Conservation (phyloP, 2,329 filamentous ascomycete species). For the Botrytis deweyae region DNA sequence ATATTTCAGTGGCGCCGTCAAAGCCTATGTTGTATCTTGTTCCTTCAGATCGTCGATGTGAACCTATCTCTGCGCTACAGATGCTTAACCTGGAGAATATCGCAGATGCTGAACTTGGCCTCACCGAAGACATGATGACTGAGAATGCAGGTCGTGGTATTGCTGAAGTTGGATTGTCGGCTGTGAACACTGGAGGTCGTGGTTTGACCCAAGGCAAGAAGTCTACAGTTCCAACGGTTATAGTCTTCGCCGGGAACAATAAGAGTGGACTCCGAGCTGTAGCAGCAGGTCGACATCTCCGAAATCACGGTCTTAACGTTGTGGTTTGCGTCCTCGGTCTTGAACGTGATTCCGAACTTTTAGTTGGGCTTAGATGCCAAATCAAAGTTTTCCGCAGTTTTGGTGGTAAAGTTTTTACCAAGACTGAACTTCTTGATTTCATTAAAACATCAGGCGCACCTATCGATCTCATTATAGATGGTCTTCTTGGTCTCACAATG, state of each 20-base stretch:
- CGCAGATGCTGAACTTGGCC: conserved; percentile 79
- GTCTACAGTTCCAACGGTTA: conserved; percentile 45
- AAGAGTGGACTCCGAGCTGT: conserved; percentile 82
- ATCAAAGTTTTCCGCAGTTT: conserved; percentile 81
- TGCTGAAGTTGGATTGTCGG: conserved; percentile 74
- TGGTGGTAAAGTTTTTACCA: conserved; percentile 68
- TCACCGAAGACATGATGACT: conserved; percentile 86
- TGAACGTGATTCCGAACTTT: conserved; percentile 76
- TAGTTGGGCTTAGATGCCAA: conserved; percentile 79
- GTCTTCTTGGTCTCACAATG: conserved; percentile 79
- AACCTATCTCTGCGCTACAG: conserved; percentile 70
- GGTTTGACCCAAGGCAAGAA: conserved; percentile 40
- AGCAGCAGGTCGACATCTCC: conserved; percentile 80
- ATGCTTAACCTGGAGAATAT: conserved; percentile 93
- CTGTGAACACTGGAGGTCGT: conserved; percentile 50
- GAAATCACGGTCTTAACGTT: conserved; percentile 78
- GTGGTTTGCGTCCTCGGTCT: conserved; percentile 82
- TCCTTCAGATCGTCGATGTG: conserved; percentile 56
- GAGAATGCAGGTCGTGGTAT: conserved; percentile 90
- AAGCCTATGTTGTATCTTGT: conserved; percentile 50
- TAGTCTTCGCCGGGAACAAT: conserved; percentile 94
- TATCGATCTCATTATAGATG: conserved; percentile 83
- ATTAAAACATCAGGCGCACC: conserved; percentile 59
- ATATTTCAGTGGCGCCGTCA: conserved; percentile 31
- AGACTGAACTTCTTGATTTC: conserved; percentile 61